These are phyloP conservation scores for Geotrichum cucujoidarum DNA, from an alignment of 1,139 yeast genomes.

Conservation along the genomic window DNA sequence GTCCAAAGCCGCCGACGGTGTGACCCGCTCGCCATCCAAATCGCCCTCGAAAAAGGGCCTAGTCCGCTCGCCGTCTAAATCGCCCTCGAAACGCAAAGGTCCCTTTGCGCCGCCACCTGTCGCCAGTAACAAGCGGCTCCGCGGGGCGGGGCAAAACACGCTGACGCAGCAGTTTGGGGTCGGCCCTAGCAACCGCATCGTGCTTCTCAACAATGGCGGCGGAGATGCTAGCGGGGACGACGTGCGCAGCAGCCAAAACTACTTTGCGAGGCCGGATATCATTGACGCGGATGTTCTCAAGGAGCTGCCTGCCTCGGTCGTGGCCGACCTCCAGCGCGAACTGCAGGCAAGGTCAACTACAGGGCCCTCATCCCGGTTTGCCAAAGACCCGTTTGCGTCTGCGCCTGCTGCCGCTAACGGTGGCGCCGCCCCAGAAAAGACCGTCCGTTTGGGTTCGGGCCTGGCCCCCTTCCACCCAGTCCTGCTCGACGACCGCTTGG, in stretches of 20 bases:
- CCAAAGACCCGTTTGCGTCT: neutral
- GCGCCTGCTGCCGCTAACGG: neutral
- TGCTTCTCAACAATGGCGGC: neutral
- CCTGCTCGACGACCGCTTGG: neutral
- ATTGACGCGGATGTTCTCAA: conserved; percentile 2
- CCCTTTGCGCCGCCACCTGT: neutral
- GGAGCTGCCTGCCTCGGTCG: conserved; percentile 3
- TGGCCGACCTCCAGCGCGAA: conserved; percentile 8
- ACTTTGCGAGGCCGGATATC: conserved; percentile 5
- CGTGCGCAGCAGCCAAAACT: conserved; percentile 7
- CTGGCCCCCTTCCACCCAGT: neutral
- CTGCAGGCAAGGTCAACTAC: neutral
- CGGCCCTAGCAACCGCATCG: neutral
- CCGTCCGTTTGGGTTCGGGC: neutral
- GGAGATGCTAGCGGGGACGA: neutral
- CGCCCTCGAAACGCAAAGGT: neutral
- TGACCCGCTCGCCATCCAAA: neutral
- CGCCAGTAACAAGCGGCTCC: neutral
- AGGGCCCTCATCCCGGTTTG: no score
- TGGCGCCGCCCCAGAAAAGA: neutral
- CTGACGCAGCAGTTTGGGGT: conserved; percentile 4
- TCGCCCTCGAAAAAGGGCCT: neutral
- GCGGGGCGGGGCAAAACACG: conserved; percentile 11
- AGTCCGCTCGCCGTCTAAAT: neutral
- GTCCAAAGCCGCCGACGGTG: neutral